Evolutionary conservation across 345 rosid genomes (phyloP).

Genomic region (Populus ilicifolia): DNA sequence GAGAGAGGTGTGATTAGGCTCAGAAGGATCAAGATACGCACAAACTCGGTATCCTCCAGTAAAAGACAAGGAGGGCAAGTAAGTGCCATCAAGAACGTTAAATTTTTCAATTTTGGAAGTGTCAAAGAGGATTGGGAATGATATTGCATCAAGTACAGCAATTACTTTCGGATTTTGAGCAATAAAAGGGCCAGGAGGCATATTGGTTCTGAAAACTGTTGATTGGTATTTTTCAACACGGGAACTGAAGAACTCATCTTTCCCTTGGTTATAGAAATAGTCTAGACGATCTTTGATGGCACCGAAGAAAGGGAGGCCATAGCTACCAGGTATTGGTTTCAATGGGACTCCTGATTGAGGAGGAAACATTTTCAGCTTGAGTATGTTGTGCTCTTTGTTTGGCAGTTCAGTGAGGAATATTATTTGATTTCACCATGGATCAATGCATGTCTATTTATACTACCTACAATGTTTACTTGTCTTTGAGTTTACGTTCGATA

Average conservation of each 20-base stretch:
- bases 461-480: neutral
- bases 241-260: constrained; percentile 31
- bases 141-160: constrained; percentile 34
- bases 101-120: constrained; percentile 38
- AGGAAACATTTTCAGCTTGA: constrained; percentile 15
- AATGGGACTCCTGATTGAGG: neutral
- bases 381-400: neutral
- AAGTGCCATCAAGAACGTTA: constrained; percentile 37
- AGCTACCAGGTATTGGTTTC: constrained; percentile 39
- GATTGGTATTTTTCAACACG: constrained; percentile 26
- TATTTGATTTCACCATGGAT: neutral
- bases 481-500: neutral
- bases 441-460: neutral
- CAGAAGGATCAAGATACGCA: constrained; percentile 44
- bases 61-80: constrained; percentile 35
- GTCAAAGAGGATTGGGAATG: constrained; percentile 46
- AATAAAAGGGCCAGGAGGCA: constrained; percentile 57
- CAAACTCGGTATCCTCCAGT: constrained; percentile 41
- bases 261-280: constrained; percentile 48
- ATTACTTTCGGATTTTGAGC: constrained; percentile 27
- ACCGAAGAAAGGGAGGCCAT: constrained; percentile 36
- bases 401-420: neutral
- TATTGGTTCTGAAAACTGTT: constrained; percentile 38
- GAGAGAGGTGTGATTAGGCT: constrained; percentile 31
- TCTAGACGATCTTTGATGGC: constrained; percentile 41